Percentiles rank a stretch among this genome's conserved stretches.
These are phyloP conservation scores for Malassezia vespertilionis DNA, from an alignment of 1,284 basidiomycete genomes.

Conservation along the genomic window DNA sequence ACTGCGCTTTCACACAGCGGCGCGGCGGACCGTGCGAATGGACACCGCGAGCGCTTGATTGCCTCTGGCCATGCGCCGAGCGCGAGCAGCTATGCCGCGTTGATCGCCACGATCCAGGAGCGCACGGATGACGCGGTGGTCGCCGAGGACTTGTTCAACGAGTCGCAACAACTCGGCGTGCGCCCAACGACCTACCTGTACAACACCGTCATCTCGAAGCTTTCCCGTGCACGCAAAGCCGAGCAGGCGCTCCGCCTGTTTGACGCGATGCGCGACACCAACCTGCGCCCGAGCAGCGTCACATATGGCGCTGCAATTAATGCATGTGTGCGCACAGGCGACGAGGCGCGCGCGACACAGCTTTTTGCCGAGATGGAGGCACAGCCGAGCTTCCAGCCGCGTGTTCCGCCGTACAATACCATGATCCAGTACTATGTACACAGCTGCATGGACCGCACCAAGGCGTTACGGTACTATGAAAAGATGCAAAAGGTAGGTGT, in stretches of 20 bases:
- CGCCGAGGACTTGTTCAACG: constrained; percentile 43
- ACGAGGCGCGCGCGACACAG: constrained; percentile 66
- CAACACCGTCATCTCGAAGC: constrained; percentile 46
- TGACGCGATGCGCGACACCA: constrained; percentile 32
- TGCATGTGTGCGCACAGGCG: constrained; percentile 73
- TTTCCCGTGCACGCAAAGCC: constrained; percentile 42
- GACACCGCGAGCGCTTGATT: constrained; percentile 36
- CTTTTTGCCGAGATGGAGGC: constrained; percentile 76
- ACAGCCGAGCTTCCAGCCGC: constrained; percentile 66
- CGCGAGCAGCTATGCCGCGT: constrained; percentile 38
- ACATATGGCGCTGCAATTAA: constrained; percentile 88
- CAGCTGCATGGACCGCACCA: constrained; percentile 68
- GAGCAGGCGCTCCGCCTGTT: constrained; percentile 43
- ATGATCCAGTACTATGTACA: constrained; percentile 97
- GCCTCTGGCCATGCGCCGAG: constrained; percentile 31
- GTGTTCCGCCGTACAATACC: constrained; percentile 88
- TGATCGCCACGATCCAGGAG: constrained; percentile 42
- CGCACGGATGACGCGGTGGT: constrained; percentile 46
- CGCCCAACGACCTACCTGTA: constrained; percentile 39
- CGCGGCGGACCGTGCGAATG: constrained; percentile 25
- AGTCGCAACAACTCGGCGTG: constrained; percentile 38
- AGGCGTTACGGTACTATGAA: constrained; percentile 58
- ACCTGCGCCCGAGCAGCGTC: constrained; percentile 66
- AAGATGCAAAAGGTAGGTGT: constrained; percentile 60
- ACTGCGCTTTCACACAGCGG: constrained; percentile 41